Evolutionary conservation across 768 basidiomycete genomes (phyloP).

Genomic region (Tylopilus cervinicoccineus): DNA sequence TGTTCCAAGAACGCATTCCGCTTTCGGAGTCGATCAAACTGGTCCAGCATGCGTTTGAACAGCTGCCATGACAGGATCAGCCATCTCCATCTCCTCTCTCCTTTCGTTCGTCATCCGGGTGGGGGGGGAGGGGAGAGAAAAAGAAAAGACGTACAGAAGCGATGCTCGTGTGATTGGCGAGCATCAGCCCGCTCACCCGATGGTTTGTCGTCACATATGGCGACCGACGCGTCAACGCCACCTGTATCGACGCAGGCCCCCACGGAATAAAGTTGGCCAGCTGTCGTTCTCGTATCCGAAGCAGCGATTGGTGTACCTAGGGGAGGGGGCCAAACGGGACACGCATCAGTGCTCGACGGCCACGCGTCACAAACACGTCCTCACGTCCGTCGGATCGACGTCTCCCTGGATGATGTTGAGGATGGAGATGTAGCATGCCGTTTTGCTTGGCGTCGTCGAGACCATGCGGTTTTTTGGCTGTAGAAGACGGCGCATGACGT

Average conservation of each 20-base stretch:
- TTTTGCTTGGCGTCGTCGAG: constrained; percentile 86
- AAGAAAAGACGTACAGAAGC: constrained; percentile 63
- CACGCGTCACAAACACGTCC: too few species aligned
- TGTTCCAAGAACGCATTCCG: constrained; percentile 95
- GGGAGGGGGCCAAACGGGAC: too few species aligned
- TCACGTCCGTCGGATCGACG: constrained; percentile 94
- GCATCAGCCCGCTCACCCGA: constrained; percentile 96
- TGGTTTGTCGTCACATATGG: constrained; percentile 87
- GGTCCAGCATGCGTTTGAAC: constrained; percentile 94
- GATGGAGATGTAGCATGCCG: constrained; percentile 95
- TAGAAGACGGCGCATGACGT: constrained; percentile 95
- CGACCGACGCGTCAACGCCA: constrained; percentile 87
- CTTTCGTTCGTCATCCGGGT: too few species aligned
- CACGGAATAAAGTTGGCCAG: constrained; percentile 98
- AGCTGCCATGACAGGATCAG: constrained; percentile 45
- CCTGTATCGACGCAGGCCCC: constrained; percentile 98
- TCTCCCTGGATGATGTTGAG: constrained; percentile 99
- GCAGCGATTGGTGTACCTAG: constrained; percentile 94
- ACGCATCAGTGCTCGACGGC: too few species aligned
- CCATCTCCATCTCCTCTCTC: too few species aligned
- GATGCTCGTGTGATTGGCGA: constrained; percentile 99
- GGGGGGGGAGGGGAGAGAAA: too few species aligned
- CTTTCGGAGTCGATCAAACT: constrained; percentile 83
- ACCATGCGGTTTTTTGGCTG: constrained; percentile 99
- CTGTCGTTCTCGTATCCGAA: constrained; percentile 94